phyloP scores from a whole-genome alignment of 257 asterid genomes.

The Penstemon eatonii region DNA sequence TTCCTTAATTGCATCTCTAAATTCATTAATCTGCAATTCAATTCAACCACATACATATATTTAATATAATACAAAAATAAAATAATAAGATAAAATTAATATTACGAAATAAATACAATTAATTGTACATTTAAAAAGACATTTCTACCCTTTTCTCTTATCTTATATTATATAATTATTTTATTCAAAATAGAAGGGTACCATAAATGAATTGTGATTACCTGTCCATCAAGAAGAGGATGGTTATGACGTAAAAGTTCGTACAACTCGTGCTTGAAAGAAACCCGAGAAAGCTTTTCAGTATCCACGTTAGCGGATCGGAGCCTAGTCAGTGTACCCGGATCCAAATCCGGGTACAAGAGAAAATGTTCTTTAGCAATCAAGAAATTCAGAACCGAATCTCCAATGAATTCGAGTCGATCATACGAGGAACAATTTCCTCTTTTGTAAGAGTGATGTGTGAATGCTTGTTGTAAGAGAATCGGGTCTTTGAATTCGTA shows the following conservation, averaged over 20 bases:
- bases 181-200: too few relatives aligned
- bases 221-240: slow-evolving; percentile 32
- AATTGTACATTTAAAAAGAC: too few relatives aligned
- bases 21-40: neutral
- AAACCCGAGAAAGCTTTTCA: slow-evolving; percentile 46
- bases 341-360: slow-evolving; percentile 23
- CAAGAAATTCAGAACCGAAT: slow-evolving; percentile 33
- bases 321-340: slow-evolving; percentile 32
- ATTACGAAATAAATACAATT: neutral
- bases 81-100: slow-evolving; percentile 3
- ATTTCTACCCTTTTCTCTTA: too few relatives aligned
- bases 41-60: neutral
- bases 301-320: slow-evolving; percentile 42
- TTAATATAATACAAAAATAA: slow-evolving; percentile 7
- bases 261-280: slow-evolving; percentile 28
- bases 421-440: slow-evolving; percentile 5
- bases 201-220: neutral
- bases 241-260: slow-evolving; percentile 31
- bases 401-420: slow-evolving; percentile 41
- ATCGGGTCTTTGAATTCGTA: slow-evolving; percentile 28
- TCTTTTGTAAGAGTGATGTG: slow-evolving; percentile 22
- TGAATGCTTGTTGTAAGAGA: slow-evolving; percentile 36
- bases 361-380: slow-evolving; percentile 21
- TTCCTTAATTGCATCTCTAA: neutral
- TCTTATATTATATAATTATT: too few relatives aligned